A percentile compares a stretch with the other conserved stretches of the same genome.
Conservation (phyloP, 495 filamentous ascomycete species). For the Annulohypoxylon bovei region DNA sequence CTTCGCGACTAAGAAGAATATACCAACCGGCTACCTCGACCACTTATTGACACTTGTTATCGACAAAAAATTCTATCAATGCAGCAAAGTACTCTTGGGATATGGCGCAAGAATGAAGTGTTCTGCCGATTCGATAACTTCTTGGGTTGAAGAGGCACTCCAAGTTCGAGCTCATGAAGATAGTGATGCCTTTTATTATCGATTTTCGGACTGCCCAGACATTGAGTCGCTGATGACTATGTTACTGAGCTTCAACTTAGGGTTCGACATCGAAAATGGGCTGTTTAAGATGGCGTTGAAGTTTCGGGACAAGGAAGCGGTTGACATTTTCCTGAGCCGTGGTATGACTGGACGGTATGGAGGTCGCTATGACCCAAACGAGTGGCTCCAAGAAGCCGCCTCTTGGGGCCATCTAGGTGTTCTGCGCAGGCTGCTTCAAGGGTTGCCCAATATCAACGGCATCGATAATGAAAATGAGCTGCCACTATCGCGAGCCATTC, state of each 20-base stretch:
- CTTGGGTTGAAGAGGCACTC: not conserved
- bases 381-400: conserved; percentile 14
- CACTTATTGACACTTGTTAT: not conserved
- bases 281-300: not conserved
- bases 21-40: not conserved
- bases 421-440: not conserved
- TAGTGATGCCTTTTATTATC: not conserved
- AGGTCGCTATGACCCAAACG: not conserved
- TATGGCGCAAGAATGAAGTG: not conserved
- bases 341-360: not conserved
- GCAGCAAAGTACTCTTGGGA: not conserved
- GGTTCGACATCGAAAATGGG: not conserved
- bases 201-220: not conserved
- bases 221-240: not conserved
- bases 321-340: not conserved
- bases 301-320: not conserved
- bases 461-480: not conserved
- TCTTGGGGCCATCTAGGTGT: conserved; percentile 1
- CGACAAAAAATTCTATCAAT: not conserved
- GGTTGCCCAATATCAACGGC: conserved; percentile 4
- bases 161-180: not conserved
- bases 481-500: conserved; percentile 6
- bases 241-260: not conserved
- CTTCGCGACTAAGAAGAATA: not conserved
- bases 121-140: not conserved